Evolutionary conservation across 208 protist species (phyloP), one percentile per base, ranked within the genome.

Genomic region (Leishmania martiniquensis): DNA sequence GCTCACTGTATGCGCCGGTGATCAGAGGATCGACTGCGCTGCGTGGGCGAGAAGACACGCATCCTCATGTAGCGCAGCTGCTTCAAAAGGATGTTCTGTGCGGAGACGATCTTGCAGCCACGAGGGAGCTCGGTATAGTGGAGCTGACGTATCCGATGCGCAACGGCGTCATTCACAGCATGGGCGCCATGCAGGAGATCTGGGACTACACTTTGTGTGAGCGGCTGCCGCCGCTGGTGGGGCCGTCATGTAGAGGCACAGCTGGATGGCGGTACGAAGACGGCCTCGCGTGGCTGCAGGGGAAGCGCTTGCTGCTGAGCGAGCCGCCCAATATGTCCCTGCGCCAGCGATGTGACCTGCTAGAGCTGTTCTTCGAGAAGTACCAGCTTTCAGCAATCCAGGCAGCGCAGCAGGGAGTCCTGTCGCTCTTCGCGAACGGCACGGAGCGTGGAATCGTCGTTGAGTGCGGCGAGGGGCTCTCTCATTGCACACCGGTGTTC

Each of bases 401-500:
- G 82, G 84, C 99, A 13, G 87, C 89, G 25, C 92, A 98, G 63
- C 93, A 98, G 72, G 93, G 90, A n/a, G 86, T 99, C 3, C 78
- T 99, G 2, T 93, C 95, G 7, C 90, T 99, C 1, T 99, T 99
- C 84, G 97, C 98, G 12, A 95, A 98, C 83, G 98, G 99, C 73
- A 85, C 98, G 1, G 76, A 96, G 25, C 99, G 98, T 17, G 99
- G 99, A 66, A 96, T 99, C 17, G 99, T 99, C 45, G 92, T 99
- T 45, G 99, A 99, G 86, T 96, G 92, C 72, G 99, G 99, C 34
- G 99, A 99, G 82, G 98, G 99, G 82, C 96, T 99, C 5, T 99
- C 98, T 10, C 99, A 99, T 86, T 98, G 99, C 85, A 97, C 99
- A 12, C 99, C 99, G 39, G 96, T 99, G 5, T 99, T 97, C 85